These are phyloP conservation scores for Chenopodium formosanum DNA, from an alignment of 148 eudicot genomes.

Conservation along the genomic window DNA sequence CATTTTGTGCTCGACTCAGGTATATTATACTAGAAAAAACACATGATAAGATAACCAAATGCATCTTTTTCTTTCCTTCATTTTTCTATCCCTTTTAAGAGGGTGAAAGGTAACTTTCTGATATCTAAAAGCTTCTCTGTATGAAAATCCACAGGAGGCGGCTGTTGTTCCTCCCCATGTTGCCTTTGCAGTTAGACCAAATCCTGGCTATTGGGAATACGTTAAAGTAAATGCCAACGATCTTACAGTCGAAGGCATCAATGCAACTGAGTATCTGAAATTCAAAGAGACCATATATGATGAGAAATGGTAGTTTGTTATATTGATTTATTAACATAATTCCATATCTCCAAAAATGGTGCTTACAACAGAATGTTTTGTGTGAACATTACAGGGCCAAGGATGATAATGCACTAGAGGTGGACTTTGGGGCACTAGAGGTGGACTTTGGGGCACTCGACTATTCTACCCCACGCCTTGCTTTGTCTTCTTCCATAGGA, in stretches of 20 bases:
- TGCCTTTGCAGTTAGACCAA: slow-evolving; percentile 82
- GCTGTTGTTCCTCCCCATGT: slow-evolving; percentile 83
- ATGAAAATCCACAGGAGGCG: slow-evolving; percentile 65
- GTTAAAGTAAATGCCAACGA: slow-evolving; percentile 72
- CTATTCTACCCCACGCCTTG: slow-evolving; percentile 55
- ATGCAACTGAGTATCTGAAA: slow-evolving; percentile 67
- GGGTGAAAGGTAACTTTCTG: neutral
- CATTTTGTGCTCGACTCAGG: slow-evolving; percentile 85
- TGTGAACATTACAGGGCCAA: slow-evolving; percentile 62
- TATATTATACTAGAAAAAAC: neutral
- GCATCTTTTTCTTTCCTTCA: neutral
- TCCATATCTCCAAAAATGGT: neutral
- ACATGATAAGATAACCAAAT: neutral
- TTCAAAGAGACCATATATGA: slow-evolving; percentile 71
- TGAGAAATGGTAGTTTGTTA: slow-evolving; percentile 54
- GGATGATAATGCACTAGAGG: slow-evolving; percentile 79
- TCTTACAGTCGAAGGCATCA: slow-evolving; percentile 71
- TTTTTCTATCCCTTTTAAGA: neutral
- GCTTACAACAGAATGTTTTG: neutral
- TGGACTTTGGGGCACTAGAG: slow-evolving; percentile 88
- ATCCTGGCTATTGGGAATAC: slow-evolving; percentile 85
- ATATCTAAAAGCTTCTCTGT: neutral
- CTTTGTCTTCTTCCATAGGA: slow-evolving; percentile 75
- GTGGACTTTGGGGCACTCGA: slow-evolving; percentile 86
- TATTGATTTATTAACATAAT: too few species aligned